A percentile compares a stretch with the other conserved stretches of the same genome.
Evolutionary conservation across 1,139 yeast species (phyloP).

Genomic region (Candida neerlandica): DNA sequence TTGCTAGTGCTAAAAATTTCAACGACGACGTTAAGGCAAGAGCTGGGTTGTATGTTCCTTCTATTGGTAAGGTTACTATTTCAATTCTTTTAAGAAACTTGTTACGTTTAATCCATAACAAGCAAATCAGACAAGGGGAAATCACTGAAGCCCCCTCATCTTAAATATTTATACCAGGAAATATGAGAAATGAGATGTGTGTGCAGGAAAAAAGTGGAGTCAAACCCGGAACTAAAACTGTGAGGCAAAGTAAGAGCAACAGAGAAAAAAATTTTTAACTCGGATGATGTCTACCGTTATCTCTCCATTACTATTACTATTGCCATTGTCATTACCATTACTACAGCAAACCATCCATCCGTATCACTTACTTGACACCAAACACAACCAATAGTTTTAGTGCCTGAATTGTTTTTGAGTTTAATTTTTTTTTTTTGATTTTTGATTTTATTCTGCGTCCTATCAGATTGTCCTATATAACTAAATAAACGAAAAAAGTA

Average conservation of each 20-base stretch:
- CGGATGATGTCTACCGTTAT: neutral
- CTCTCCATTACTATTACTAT: neutral
- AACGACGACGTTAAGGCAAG: constrained; percentile 73
- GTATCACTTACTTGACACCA: neutral
- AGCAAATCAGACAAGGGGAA: constrained; percentile 28
- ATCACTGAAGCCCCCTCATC: neutral
- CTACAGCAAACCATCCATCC: neutral
- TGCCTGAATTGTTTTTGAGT: neutral
- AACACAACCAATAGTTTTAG: neutral
- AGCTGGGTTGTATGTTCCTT: constrained; percentile 92
- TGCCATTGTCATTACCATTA: too few species aligned
- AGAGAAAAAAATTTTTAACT: constrained; percentile 4
- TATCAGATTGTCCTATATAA: neutral
- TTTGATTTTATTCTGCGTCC: neutral
- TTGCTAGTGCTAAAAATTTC: constrained; percentile 87
- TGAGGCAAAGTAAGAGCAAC: too few species aligned
- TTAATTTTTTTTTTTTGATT: neutral
- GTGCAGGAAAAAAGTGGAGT: constrained; percentile 1
- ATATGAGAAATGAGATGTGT: neutral
- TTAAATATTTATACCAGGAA: too few species aligned
- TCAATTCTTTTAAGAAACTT: constrained; percentile 90
- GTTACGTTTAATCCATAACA: constrained; percentile 75
- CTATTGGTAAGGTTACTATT: constrained; percentile 94
- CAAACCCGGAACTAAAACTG: neutral
- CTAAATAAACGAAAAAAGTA: constrained; percentile 3